Evolutionary conservation across 345 rosid genomes (phyloP).

Genomic region (Gynandropsis gynandra): DNA sequence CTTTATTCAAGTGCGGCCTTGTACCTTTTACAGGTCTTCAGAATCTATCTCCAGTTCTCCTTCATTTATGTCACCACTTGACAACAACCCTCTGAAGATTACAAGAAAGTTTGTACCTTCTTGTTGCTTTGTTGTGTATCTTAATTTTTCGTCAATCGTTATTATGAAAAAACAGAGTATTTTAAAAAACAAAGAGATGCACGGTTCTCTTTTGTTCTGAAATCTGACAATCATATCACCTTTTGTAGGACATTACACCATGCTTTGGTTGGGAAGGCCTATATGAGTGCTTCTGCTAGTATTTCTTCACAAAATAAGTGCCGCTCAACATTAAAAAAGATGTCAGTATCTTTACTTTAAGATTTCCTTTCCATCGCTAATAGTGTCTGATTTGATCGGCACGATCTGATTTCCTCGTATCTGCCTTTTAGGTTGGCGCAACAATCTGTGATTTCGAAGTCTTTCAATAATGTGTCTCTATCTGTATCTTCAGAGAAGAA

Average conservation of each 20-base stretch:
- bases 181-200: slow-evolving; percentile 9
- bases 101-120: slow-evolving; percentile 43
- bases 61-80: slow-evolving; percentile 26
- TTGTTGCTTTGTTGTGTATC: slow-evolving; percentile 12
- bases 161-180: slow-evolving; percentile 3
- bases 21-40: slow-evolving; percentile 32
- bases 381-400: slow-evolving; percentile 19
- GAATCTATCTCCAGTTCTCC: slow-evolving; percentile 23
- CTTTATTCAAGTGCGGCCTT: slow-evolving; percentile 12
- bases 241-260: slow-evolving; percentile 37
- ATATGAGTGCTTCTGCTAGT: slow-evolving; percentile 29
- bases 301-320: slow-evolving; percentile 34
- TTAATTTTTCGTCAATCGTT: slow-evolving; percentile 18
- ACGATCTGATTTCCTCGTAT: slow-evolving; percentile 20
- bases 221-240: slow-evolving; percentile 12
- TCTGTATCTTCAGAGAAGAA: slow-evolving; percentile 30
- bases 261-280: slow-evolving; percentile 32
- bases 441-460: slow-evolving; percentile 29
- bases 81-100: slow-evolving; percentile 31
- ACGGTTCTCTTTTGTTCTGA: slow-evolving; percentile 4
- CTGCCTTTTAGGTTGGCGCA: slow-evolving; percentile 39
- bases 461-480: slow-evolving; percentile 28
- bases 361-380: slow-evolving; percentile 10
- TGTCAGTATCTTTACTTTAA: slow-evolving; percentile 34
- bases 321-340: slow-evolving; percentile 32